A percentile compares a stretch with the other conserved stretches of the same genome.
phyloP scores from a whole-genome alignment of 2,329 filamentous ascomycete species.

The Amauroascus niger region DNA sequence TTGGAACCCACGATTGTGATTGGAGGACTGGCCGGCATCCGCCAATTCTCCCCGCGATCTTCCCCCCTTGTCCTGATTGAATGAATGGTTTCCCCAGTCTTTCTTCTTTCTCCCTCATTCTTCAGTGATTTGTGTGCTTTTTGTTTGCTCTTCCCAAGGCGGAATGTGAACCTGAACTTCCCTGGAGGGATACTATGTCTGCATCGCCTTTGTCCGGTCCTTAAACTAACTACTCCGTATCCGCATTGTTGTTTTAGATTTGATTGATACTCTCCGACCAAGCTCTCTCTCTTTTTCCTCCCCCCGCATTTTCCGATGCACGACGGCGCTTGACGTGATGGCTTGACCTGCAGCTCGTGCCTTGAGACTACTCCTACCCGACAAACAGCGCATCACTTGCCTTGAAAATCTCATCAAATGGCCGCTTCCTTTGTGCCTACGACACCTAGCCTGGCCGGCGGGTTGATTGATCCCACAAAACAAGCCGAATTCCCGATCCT shows the following conservation, averaged over 20 bases:
- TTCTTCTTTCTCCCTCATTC: neutral
- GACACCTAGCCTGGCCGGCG: conserved; percentile 23
- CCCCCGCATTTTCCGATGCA: neutral
- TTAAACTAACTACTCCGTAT: neutral
- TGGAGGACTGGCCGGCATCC: neutral
- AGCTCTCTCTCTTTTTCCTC: too few relatives aligned
- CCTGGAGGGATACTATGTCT: neutral
- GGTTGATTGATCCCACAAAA: conserved; percentile 37
- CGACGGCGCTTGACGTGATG: neutral
- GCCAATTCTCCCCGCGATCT: too few relatives aligned
- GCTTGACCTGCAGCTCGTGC: neutral
- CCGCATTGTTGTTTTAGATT: neutral
- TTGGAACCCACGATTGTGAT: too few relatives aligned
- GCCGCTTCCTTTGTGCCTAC: conserved; percentile 1
- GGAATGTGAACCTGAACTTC: neutral
- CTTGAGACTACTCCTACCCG: neutral
- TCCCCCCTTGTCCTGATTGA: too few relatives aligned
- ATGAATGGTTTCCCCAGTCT: too few relatives aligned
- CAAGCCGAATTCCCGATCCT: conserved; percentile 40
- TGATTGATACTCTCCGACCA: neutral
- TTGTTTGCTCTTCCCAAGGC: neutral
- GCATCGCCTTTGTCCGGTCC: neutral
- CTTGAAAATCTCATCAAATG: neutral
- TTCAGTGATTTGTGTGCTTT: neutral
- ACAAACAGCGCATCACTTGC: neutral